These are phyloP conservation scores for Talaromyces adpressus DNA, from an alignment of 495 filamentous ascomycete genomes.

Conservation along the genomic window DNA sequence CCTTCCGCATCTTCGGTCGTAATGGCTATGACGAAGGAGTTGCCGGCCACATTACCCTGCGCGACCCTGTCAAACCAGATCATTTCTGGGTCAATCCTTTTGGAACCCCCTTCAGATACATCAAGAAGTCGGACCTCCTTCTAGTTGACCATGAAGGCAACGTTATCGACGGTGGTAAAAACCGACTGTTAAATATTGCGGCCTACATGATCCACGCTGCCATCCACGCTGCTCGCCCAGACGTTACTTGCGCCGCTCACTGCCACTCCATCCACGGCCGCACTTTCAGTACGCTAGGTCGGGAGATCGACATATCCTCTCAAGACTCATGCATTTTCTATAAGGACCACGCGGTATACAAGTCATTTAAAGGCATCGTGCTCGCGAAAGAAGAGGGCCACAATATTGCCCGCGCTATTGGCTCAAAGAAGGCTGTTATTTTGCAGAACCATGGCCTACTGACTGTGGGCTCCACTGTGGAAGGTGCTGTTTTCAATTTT, in stretches of 20 bases:
- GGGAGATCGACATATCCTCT: slow-evolving; percentile 62
- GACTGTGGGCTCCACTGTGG: slow-evolving; percentile 47
- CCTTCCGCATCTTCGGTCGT: slow-evolving; percentile 65
- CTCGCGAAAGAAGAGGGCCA: slow-evolving; percentile 62
- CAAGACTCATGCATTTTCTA: slow-evolving; percentile 68
- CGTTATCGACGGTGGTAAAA: slow-evolving; percentile 60
- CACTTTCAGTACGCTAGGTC: slow-evolving; percentile 59
- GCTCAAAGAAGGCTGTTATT: slow-evolving; percentile 61
- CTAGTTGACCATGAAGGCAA: slow-evolving; percentile 57
- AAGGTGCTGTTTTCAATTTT: slow-evolving; percentile 68
- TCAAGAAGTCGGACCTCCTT: slow-evolving; percentile 72
- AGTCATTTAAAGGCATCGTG: slow-evolving; percentile 66
- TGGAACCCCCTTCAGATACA: slow-evolving; percentile 61
- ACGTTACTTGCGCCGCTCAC: slow-evolving; percentile 67
- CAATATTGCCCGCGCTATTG: slow-evolving; percentile 57
- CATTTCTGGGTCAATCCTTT: slow-evolving; percentile 82
- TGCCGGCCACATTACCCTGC: slow-evolving; percentile 54
- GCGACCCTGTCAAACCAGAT: slow-evolving; percentile 60
- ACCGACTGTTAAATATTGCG: slow-evolving; percentile 58
- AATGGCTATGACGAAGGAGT: slow-evolving; percentile 60
- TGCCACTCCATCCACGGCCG: slow-evolving; percentile 66
- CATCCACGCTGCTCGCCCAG: slow-evolving; percentile 62
- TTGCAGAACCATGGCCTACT: slow-evolving; percentile 65
- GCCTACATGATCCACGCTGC: slow-evolving; percentile 63
- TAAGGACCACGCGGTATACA: slow-evolving; percentile 58